Conservation (phyloP, 1,284 basidiomycete species). For the Rhodotorula sp. region DNA sequence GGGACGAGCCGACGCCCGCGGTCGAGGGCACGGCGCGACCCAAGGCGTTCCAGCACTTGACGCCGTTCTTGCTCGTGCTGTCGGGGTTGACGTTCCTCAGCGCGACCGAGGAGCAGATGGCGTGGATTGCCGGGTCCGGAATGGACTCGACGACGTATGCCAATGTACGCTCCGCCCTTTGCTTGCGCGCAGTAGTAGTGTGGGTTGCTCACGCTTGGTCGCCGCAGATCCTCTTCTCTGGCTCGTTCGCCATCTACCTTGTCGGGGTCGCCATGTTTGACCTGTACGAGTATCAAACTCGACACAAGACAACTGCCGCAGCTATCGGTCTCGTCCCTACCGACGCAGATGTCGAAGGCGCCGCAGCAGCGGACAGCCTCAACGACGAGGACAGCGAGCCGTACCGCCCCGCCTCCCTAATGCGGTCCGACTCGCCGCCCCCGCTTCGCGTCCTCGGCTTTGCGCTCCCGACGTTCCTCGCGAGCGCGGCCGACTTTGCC, state of each 20-base stretch:
- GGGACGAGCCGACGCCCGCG: conserved; percentile 50
- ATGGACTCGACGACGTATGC: conserved; percentile 53
- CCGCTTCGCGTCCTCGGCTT: neutral
- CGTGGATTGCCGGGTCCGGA: conserved; percentile 58
- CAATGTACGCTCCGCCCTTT: conserved; percentile 63
- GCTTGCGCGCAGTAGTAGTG: too few relatives aligned
- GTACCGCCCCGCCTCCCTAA: neutral
- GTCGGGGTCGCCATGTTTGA: conserved; percentile 64
- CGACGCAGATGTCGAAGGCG: conserved; percentile 9
- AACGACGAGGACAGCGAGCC: too few relatives aligned
- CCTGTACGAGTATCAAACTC: conserved; percentile 53
- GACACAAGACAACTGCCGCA: neutral
- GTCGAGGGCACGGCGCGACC: conserved; percentile 33
- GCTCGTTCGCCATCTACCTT: conserved; percentile 66
- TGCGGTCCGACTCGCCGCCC: neutral
- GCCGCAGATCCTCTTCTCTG: conserved; percentile 19
- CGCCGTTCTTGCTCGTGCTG: conserved; percentile 73
- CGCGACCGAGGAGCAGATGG: conserved; percentile 84
- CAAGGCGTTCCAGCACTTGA: conserved; percentile 75
- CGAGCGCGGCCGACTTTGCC: neutral
- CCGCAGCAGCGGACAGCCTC: neutral
- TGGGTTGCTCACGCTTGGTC: too few relatives aligned
- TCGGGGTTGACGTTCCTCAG: conserved; percentile 83
- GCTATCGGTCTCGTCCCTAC: neutral
- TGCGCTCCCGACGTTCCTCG: neutral